Evolutionary conservation across 257 asterid genomes (phyloP).

Genomic region (Solanum stenotomum): DNA sequence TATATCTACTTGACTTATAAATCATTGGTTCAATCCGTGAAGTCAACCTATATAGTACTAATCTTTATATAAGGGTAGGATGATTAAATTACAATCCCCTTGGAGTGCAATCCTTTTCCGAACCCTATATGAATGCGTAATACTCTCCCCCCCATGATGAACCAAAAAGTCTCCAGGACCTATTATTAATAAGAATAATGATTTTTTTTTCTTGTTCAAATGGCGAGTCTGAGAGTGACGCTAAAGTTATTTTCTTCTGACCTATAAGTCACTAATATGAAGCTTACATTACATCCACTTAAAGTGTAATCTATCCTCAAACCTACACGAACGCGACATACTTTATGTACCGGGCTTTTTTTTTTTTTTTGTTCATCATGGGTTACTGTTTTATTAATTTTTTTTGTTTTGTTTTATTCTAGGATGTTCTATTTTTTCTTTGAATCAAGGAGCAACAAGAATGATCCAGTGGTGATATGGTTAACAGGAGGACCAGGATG

Average conservation of each 20-base stretch:
- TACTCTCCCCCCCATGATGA: no score
- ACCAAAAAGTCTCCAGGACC: no score
- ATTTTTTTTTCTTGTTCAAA: background rate
- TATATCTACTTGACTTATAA: background rate
- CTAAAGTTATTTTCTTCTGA: background rate
- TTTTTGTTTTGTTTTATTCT: slow-evolving; percentile 13
- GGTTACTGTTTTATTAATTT: background rate
- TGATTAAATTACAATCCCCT: background rate
- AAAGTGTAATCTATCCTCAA: background rate
- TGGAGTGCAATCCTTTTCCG: background rate
- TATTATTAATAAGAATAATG: no score
- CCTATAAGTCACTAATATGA: background rate
- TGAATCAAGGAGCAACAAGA: slow-evolving; percentile 45
- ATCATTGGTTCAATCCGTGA: background rate
- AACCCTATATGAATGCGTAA: background rate
- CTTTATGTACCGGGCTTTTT: background rate
- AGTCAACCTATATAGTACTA: background rate
- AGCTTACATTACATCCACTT: background rate
- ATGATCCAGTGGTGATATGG: slow-evolving; percentile 67
- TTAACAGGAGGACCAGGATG: slow-evolving; percentile 91
- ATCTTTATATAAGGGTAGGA: background rate
- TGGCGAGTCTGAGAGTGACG: background rate
- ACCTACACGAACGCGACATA: background rate
- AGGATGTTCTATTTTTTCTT: slow-evolving; percentile 86
- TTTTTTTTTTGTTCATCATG: background rate